phyloP scores from a whole-genome alignment of 495 filamentous ascomycete species.

The Podospora didyma region DNA sequence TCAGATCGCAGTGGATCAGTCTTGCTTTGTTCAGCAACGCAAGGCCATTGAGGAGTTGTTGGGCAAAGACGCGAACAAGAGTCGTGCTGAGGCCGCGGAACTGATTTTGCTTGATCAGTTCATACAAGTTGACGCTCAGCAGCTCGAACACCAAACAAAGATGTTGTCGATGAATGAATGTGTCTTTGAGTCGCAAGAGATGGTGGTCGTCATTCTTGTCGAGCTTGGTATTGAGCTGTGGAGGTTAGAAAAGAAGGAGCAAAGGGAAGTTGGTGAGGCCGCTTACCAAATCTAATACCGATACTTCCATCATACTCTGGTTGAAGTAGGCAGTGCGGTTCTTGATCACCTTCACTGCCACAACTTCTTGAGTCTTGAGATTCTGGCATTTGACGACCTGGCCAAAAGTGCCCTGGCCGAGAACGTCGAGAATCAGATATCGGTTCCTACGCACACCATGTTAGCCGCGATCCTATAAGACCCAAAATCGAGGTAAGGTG shows the following conservation, averaged over 20 bases:
- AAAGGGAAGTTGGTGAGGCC: background rate
- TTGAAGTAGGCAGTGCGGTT: conserved; percentile 99
- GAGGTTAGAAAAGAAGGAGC: conserved; percentile 2
- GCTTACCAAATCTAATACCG: conserved; percentile 88
- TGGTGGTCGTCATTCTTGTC: conserved; percentile 99
- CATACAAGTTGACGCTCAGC: conserved; percentile 96
- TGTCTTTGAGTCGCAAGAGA: conserved; percentile 91
- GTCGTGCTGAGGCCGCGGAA: conserved; percentile 98
- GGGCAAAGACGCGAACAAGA: conserved; percentile 94
- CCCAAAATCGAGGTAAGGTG: conserved; percentile 7
- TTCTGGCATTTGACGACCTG: conserved; percentile 99
- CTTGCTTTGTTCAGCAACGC: conserved; percentile 93
- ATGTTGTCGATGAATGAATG: conserved; percentile 97
- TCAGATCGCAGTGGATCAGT: conserved; percentile 97
- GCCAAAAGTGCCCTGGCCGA: conserved; percentile 98
- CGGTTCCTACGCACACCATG: conserved; percentile 66
- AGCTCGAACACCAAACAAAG: conserved; percentile 97
- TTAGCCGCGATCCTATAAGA: conserved; percentile 14
- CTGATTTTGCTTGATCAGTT: conserved; percentile 99
- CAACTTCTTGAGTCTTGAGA: conserved; percentile 94
- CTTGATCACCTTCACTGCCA: conserved; percentile 99
- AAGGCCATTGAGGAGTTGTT: conserved; percentile 90
- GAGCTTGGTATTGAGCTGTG: conserved; percentile 90
- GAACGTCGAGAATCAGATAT: conserved; percentile 95
- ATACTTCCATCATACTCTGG: conserved; percentile 99